Base-by-base conservation (phyloP, 768 basidiomycete species). In the Cystobasidium tubakii region DNA sequence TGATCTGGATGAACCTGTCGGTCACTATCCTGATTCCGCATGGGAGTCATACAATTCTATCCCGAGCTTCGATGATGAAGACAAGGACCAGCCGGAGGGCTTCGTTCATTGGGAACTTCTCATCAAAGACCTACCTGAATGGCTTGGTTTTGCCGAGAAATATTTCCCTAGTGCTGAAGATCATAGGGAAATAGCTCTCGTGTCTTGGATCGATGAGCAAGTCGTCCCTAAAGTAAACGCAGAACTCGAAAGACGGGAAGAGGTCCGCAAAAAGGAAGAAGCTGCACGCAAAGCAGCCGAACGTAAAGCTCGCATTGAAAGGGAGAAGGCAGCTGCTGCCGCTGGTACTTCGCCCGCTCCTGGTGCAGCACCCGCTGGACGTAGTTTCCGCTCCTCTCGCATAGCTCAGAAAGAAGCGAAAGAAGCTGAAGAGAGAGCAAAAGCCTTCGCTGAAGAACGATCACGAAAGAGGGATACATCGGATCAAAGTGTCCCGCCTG, bases 71-170 rank as follows among this genome's bases (percentile, higher is more conserved):
- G 55, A 60, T 36, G 36, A 71, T 34, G 69, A 71, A 60, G 69
- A 71, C 33, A 60, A 71, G 36, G 50, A 55, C 42, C 29, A 36
- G 25, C 69, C 69, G n/a, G 69, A 71, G 13, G 69, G 55, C 50
- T 71, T 71, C 36, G 69, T 71, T 12, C 53, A 43, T 25, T 71
- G 55, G 54, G 69, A 71, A 31, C 43, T 39, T 33, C 7, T 67
- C 12, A 34, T 65, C 36, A 25, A 29, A 54, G 66, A 55, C 34
- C 29, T 71, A 54, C 46, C 50, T 1, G 69, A 71, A n/a, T 71
- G 69, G 69, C 33, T 55, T 3, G 54, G n/a, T 12, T 71, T 71
- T 31, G n/a, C 29, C 25, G 50, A 33, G 39, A n/a, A 53, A 15
- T 36, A 31, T n/a, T 57, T 60, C 21, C 50, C 50, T 21, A 53